These are phyloP conservation scores for Babesia ovata DNA, from an alignment of 169 alveolate species.

Conservation along the genomic window DNA sequence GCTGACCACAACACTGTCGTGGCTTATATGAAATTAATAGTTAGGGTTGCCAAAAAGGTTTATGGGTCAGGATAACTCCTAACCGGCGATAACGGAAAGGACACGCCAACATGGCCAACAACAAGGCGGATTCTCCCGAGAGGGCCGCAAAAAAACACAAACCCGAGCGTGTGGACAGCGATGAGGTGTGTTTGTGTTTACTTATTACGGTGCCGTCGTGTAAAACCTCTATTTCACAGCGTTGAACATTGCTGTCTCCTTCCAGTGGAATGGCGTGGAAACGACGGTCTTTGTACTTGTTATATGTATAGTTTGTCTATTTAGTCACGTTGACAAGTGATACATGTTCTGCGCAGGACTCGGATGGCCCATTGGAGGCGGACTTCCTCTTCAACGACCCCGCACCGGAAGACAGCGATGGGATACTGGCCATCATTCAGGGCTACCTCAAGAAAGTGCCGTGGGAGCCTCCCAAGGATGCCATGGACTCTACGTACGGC, in stretches of 20 bases:
- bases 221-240: too few species aligned
- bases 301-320: neutral
- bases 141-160: slow-evolving; percentile 18
- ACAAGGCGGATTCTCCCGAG: slow-evolving; percentile 9
- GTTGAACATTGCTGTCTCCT: too few species aligned
- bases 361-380: slow-evolving; percentile 38
- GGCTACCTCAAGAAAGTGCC: slow-evolving; percentile 44
- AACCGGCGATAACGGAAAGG: too few species aligned
- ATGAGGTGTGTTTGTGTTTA: slow-evolving; percentile 13
- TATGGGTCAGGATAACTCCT: too few species aligned
- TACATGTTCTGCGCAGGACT: neutral
- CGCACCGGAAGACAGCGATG: slow-evolving; percentile 35
- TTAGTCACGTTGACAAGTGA: neutral
- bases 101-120: slow-evolving; percentile 3
- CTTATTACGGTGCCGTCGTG: neutral
- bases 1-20: too few species aligned
- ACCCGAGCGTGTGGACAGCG: neutral
- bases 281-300: too few species aligned
- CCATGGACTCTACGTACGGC: slow-evolving; percentile 28
- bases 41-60: too few species aligned
- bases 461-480: slow-evolving; percentile 47
- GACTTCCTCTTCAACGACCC: slow-evolving; percentile 67
- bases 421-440: slow-evolving; percentile 53
- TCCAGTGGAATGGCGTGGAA: too few species aligned
- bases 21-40: too few species aligned